These are phyloP conservation scores for Eutrema heterophyllum DNA, from an alignment of 345 rosid species.

Conservation along the genomic window DNA sequence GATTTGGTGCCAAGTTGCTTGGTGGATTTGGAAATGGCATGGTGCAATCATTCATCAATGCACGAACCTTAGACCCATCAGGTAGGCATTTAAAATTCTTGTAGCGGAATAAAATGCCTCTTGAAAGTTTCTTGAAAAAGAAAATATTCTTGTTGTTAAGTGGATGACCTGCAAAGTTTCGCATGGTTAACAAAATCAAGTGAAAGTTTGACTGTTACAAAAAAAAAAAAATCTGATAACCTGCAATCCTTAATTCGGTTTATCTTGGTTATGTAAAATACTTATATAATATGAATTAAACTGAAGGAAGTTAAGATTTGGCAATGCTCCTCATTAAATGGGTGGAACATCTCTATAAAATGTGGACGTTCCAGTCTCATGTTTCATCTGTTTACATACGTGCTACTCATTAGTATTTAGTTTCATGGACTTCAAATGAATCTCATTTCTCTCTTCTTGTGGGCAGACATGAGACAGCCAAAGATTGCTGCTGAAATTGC, in stretches of 20 bases:
- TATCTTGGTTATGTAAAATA: background rate
- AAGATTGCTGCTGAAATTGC: conserved; percentile 83
- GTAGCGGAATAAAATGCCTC: background rate
- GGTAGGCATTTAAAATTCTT: conserved; percentile 39
- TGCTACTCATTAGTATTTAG: background rate
- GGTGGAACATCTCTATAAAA: background rate
- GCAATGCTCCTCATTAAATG: background rate
- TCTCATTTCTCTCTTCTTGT: conserved; percentile 6
- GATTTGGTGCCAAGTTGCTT: conserved; percentile 96
- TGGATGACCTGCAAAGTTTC: background rate
- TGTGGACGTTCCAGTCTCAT: background rate
- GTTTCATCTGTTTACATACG: background rate
- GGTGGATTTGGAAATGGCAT: conserved; percentile 91
- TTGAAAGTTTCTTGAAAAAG: background rate
- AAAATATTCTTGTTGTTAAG: background rate
- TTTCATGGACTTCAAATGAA: background rate
- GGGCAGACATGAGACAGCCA: conserved; percentile 75
- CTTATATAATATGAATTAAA: background rate
- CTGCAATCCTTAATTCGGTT: background rate
- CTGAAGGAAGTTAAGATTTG: background rate
- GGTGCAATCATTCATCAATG: conserved; percentile 90
- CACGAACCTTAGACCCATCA: conserved; percentile 68
- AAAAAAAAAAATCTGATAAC: background rate
- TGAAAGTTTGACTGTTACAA: background rate
- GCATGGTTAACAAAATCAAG: background rate